Conservation (phyloP, 2,329 filamentous ascomycete genomes). For the Sarocladium brachiariae region DNA sequence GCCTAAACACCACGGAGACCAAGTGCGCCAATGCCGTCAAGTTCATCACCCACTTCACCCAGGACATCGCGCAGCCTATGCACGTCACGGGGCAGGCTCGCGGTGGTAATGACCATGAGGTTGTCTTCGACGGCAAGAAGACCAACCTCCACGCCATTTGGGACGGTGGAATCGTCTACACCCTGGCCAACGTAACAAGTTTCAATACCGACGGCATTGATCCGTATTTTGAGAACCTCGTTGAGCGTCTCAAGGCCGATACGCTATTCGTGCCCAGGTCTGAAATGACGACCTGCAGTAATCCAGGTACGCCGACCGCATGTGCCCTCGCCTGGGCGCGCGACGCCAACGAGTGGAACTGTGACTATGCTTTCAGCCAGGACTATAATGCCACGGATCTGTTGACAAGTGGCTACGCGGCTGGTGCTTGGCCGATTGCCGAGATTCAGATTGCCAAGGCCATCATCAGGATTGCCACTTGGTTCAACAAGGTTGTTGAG, state of each 20-base stretch:
- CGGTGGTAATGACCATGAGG: not conserved
- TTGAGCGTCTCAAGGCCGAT: slow-evolving; percentile 3
- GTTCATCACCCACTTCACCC: slow-evolving; percentile 9
- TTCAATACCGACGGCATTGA: not conserved
- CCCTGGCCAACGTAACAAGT: slow-evolving; percentile 2
- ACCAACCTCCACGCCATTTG: slow-evolving; percentile 9
- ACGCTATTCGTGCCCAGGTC: slow-evolving; percentile 4
- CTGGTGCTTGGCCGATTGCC: slow-evolving; percentile 5
- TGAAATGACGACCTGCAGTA: slow-evolving; percentile 4
- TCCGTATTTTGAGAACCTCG: slow-evolving; percentile 7
- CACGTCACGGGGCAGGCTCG: slow-evolving; percentile 6
- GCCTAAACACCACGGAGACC: not conserved
- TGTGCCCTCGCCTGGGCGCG: slow-evolving; percentile 2
- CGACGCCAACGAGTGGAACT: slow-evolving; percentile 7
- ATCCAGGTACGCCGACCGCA: not conserved
- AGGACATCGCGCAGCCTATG: slow-evolving; percentile 6
- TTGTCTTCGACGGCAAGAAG: slow-evolving; percentile 4
- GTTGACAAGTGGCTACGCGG: slow-evolving; percentile 1
- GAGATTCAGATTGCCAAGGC: slow-evolving; percentile 7
- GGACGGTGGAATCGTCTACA: slow-evolving; percentile 8
- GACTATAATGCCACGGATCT: slow-evolving; percentile 5
- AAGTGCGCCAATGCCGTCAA: slow-evolving; percentile 7
- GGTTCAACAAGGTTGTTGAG: slow-evolving; percentile 7
- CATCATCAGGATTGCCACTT: slow-evolving; percentile 6
- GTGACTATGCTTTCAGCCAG: slow-evolving; percentile 5